A percentile compares a stretch with the other conserved stretches of the same genome.
These are phyloP conservation scores for Fraxinus dipetala DNA, from an alignment of 305 asterid genomes.

Conservation along the genomic window DNA sequence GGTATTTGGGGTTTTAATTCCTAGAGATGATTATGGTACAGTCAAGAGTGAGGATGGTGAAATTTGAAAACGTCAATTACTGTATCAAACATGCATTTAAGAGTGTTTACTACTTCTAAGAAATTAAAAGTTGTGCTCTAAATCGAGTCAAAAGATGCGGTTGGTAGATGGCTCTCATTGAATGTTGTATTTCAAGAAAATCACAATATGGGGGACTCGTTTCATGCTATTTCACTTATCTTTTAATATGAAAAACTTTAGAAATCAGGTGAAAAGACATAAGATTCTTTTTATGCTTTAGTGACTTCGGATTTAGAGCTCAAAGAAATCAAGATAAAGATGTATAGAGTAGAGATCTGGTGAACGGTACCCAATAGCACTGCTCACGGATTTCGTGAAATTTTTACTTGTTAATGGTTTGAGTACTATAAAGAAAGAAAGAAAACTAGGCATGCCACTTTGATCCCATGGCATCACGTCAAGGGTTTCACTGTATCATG, in stretches of 20 bases:
- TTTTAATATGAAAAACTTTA: not conserved
- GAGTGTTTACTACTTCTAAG: not conserved
- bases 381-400: not conserved
- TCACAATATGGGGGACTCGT: not conserved
- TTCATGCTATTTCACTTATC: not conserved
- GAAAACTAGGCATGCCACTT: not conserved
- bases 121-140: not conserved
- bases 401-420: not conserved
- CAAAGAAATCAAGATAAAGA: not conserved
- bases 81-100: not conserved
- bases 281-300: not conserved
- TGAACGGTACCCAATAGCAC: not conserved
- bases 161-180: not conserved
- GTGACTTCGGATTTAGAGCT: not conserved
- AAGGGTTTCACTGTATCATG: not conserved
- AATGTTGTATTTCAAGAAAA: not conserved
- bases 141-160: not conserved
- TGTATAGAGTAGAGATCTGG: not conserved
- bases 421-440: not conserved
- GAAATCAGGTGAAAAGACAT: not conserved
- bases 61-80: not conserved
- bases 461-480: not conserved
- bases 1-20: not conserved
- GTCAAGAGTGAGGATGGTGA: not conserved
- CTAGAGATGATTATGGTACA: not conserved